Evolutionary conservation across 148 eudicot species (phyloP).

Genomic region (Silene uniflora): DNA sequence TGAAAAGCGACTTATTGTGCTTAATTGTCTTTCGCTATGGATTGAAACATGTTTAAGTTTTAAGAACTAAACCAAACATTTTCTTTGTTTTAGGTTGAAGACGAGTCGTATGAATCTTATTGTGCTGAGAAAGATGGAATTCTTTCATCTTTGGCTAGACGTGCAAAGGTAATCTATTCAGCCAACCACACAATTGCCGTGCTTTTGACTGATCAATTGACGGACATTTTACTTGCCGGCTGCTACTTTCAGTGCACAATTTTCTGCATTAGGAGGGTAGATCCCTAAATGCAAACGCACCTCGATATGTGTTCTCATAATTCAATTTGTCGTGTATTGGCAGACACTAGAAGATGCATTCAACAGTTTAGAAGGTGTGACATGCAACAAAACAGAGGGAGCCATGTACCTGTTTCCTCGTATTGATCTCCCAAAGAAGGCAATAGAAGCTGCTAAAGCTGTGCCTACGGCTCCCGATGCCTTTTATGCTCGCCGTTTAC

Average conservation of each 20-base stretch:
- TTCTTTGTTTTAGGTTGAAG: constrained; percentile 63
- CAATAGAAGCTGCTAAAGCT: constrained; percentile 76
- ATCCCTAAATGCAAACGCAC: too few species aligned
- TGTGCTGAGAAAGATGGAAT: constrained; percentile 81
- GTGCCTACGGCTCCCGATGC: constrained; percentile 69
- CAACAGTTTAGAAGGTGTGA: constrained; percentile 77
- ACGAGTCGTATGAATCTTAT: constrained; percentile 81
- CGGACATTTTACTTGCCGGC: not conserved
- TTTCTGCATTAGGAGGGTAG: too few species aligned
- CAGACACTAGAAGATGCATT: constrained; percentile 86
- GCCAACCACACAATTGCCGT: not conserved
- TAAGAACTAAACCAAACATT: constrained; percentile 3
- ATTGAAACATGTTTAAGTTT: too few species aligned
- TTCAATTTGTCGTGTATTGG: constrained; percentile 5
- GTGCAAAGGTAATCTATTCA: constrained; percentile 68
- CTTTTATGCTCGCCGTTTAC: constrained; percentile 47
- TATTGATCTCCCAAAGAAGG: constrained; percentile 62
- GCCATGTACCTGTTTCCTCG: constrained; percentile 97
- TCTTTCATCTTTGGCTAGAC: constrained; percentile 79
- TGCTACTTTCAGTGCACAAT: not conserved
- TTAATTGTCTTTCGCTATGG: too few species aligned
- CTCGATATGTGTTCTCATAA: not conserved
- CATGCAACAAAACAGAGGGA: constrained; percentile 94
- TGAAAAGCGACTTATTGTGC: too few species aligned
- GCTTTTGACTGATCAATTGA: not conserved